Base-by-base conservation (phyloP, 2,329 filamentous ascomycete species). In the Curvularia eragrostidis region DNA sequence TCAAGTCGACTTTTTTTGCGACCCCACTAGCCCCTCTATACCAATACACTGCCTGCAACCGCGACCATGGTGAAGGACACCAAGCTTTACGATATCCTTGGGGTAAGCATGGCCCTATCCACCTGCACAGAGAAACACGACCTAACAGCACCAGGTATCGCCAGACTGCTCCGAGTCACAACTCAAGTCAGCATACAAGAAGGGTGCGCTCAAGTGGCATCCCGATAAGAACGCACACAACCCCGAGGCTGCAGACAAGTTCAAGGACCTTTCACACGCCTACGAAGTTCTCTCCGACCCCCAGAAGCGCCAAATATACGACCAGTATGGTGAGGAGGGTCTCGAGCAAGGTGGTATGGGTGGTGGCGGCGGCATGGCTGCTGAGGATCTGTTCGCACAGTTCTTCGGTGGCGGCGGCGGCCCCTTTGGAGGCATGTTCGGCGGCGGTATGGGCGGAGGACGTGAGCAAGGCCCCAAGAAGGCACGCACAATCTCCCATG, bases 311-410 rank as follows among this genome's bases (percentile, higher is more conserved):
- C 81, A 87, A 70, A 77, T 98, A 62, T 99, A 99, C 79, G 95
- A 99, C 75, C 92, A 97, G 80, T 97, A 96, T 89, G 95, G 95
- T 68, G 93, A 99, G 82, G 93, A 96, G 72, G 95, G 95, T 63
- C 87, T 99, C 49, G 94, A 98, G 76, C 81, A 84, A 77, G 93
- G 93, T 67, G 93, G 91, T 71, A 58, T 58, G 55, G 91, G 84
- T 46, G 90, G 86, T 59, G 89, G 85, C 60, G 88, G 84, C 58
- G 93, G 93, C 75, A 97, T 97, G 92, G 92, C 91, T 67, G 94
- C 94, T 21, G 95, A 98, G 79, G 94, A 98, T 68, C 84, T 98
- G 63, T 97, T 98, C 76, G 91, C 93, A 43, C 93, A 97, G 81
- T 98, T 98, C 88, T 98, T 98, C 75, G 92, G 92, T 67, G 66